Base-by-base conservation (phyloP, 305 asterid genomes). In the Solanum hybrid region DNA sequence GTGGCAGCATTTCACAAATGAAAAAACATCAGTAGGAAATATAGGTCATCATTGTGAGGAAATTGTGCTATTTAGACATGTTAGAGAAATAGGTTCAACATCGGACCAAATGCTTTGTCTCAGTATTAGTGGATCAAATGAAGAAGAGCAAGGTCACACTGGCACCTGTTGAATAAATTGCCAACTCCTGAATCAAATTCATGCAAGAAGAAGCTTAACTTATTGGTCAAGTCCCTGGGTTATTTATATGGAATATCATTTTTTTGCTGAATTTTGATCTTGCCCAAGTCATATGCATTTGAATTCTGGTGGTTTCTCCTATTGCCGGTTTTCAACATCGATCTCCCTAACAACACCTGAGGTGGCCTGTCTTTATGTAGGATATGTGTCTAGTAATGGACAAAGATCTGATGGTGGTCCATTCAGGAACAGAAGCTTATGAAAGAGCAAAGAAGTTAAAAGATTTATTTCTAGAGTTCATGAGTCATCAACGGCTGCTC, bases 381-480 rank as follows among this genome's bases (percentile, higher is more conserved):
- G 91, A 68, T 90, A 45, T 76, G 27, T 15, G 12, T 85, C 29
- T 26, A n/a, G 89, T 31, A 86, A 68, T 24, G 51, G 90, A 41
- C 37, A 41, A 81, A 51, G 91, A 92, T 33, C 70, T 92, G 32
- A 51, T 51, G 87, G 88, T 92, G 70, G 92, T 92, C 76, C 91
- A 41, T 78, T 75, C 15, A 3, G 94, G 94, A 81, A 90, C 91
- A 57, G 92, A 90, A 73, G 90, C 90, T 75, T 93, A 83, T 89
- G 72, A 38, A 72, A 90, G 51, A 87, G 94, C 94, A 17, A 88
- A 86, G 79, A 88, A 76, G 61, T 45, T 90, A 83, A 81, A 77
- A 82, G 89, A 87, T 75, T 26, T 93, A 73, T 91, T 90, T 89
- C 32, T 86, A 38, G 92, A 91, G 36, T 91, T 91, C 65, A 26